Conservation (phyloP, 805 yeast genomes). For the Saturnispora zaruensis region DNA sequence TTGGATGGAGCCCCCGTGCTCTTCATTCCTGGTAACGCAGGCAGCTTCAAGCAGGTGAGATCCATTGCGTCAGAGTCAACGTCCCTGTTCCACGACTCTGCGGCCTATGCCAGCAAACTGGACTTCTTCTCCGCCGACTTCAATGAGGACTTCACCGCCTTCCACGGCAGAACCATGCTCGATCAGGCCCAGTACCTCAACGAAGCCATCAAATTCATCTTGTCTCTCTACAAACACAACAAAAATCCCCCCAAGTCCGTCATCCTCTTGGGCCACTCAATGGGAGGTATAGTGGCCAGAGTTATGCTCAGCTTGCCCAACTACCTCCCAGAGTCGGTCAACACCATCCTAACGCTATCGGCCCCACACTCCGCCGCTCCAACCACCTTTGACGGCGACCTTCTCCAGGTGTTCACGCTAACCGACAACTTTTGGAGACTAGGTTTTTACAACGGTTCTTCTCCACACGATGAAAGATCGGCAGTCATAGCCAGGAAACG, state of each 20-base stretch:
- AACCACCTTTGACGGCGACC: slow-evolving; percentile 85
- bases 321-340: slow-evolving; percentile 61
- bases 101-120: slow-evolving; percentile 35
- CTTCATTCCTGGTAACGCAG: slow-evolving; percentile 97
- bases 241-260: slow-evolving; percentile 43
- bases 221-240: slow-evolving; percentile 49
- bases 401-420: slow-evolving; percentile 62
- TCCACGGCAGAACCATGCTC: slow-evolving; percentile 86
- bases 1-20: slow-evolving; percentile 76
- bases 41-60: slow-evolving; percentile 81
- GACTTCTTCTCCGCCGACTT: slow-evolving; percentile 92
- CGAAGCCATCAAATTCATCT: slow-evolving; percentile 73
- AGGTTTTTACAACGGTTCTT: slow-evolving; percentile 32
- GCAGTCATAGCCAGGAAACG: slow-evolving; percentile 36
- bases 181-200: slow-evolving; percentile 92
- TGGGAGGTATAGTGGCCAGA: slow-evolving; percentile 96
- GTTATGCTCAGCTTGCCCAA: slow-evolving; percentile 75
- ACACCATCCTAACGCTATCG: slow-evolving; percentile 76
- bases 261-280: slow-evolving; percentile 80
- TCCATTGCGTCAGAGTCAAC: slow-evolving; percentile 85
- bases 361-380: slow-evolving; percentile 94
- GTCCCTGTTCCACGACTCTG: slow-evolving; percentile 35
- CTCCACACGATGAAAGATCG: slow-evolving; percentile 14
- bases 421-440: slow-evolving; percentile 75
- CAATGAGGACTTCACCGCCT: slow-evolving; percentile 92